Conservation (phyloP, 2,329 filamentous ascomycete genomes). For the Biscogniauxia mediterranea region DNA sequence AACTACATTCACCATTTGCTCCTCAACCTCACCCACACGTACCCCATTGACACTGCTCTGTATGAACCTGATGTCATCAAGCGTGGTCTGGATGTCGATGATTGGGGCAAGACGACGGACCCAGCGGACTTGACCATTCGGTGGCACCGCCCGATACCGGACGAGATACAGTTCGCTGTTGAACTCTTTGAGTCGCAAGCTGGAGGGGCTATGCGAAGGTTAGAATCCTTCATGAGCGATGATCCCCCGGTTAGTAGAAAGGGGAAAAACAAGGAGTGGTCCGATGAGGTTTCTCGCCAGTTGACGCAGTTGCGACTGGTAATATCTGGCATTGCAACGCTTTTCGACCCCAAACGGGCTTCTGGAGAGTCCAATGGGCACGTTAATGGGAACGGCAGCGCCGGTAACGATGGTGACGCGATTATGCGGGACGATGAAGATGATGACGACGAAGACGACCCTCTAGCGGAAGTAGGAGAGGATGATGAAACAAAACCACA, state of each 20-base stretch:
- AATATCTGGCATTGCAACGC: constrained; percentile 81
- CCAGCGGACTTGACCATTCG: constrained; percentile 77
- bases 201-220: constrained; percentile 68
- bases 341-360: constrained; percentile 79
- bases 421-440: constrained; percentile 56
- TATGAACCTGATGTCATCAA: constrained; percentile 77
- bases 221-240: constrained; percentile 78
- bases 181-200: constrained; percentile 86
- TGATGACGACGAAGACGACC: constrained; percentile 55
- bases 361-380: constrained; percentile 48
- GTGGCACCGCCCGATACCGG: constrained; percentile 82
- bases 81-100: constrained; percentile 68
- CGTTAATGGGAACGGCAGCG: constrained; percentile 39
- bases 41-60: constrained; percentile 83
- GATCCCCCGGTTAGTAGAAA: constrained; percentile 81
- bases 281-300: constrained; percentile 89
- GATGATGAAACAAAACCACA: constrained; percentile 82
- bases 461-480: constrained; percentile 64
- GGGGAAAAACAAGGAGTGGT: constrained; percentile 98
- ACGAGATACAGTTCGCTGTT: constrained; percentile 85
- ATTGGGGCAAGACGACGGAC: constrained; percentile 81
- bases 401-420: constrained; percentile 43
- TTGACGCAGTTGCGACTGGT: constrained; percentile 85
- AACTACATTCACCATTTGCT: constrained; percentile 97
- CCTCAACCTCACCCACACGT: constrained; percentile 90